Evolutionary conservation across 768 basidiomycete species (phyloP).

Genomic region (Tylopilus cervinicoccineus): DNA sequence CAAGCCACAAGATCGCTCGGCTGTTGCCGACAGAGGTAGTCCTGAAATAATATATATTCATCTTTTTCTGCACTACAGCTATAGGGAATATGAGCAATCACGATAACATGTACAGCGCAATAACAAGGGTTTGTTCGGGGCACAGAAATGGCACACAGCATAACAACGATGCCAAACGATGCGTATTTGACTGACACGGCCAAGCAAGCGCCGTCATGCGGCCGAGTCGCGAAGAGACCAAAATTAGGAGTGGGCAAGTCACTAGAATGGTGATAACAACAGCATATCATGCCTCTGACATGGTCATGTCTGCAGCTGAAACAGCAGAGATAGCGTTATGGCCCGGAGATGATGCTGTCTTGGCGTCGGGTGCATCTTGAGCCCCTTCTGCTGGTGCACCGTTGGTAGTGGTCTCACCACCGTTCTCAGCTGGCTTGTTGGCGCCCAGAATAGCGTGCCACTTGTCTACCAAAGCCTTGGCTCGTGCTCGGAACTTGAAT

Average conservation of each 20-base stretch:
- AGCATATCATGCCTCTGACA: slow-evolving; percentile 36
- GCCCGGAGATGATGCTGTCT: slow-evolving; percentile 17
- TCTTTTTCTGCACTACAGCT: slow-evolving; percentile 20
- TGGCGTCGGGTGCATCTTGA: slow-evolving; percentile 19
- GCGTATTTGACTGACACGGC: slow-evolving; percentile 18
- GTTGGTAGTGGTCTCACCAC: slow-evolving; percentile 25
- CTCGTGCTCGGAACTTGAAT: slow-evolving; percentile 49
- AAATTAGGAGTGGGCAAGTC: slow-evolving; percentile 11
- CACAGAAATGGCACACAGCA: slow-evolving; percentile 24
- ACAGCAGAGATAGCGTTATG: slow-evolving; percentile 30
- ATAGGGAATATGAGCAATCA: slow-evolving; percentile 24
- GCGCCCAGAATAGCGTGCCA: slow-evolving; percentile 39
- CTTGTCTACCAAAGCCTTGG: slow-evolving; percentile 43
- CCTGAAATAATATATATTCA: slow-evolving; percentile 12
- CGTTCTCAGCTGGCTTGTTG: slow-evolving; percentile 31
- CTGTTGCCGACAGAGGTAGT: neutral
- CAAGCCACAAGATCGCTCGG: neutral
- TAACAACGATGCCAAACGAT: slow-evolving; percentile 21
- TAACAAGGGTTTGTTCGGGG: slow-evolving; percentile 16
- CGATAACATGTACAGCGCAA: slow-evolving; percentile 29
- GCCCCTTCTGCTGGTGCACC: slow-evolving; percentile 21
- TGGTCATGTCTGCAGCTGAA: slow-evolving; percentile 36
- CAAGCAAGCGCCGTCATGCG: slow-evolving; percentile 3
- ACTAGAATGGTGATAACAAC: slow-evolving; percentile 9
- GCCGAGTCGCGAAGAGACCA: slow-evolving; percentile 13